phyloP scores from a whole-genome alignment of 192 early-diverging fungal genomes.

The Thamnidium elegans region DNA sequence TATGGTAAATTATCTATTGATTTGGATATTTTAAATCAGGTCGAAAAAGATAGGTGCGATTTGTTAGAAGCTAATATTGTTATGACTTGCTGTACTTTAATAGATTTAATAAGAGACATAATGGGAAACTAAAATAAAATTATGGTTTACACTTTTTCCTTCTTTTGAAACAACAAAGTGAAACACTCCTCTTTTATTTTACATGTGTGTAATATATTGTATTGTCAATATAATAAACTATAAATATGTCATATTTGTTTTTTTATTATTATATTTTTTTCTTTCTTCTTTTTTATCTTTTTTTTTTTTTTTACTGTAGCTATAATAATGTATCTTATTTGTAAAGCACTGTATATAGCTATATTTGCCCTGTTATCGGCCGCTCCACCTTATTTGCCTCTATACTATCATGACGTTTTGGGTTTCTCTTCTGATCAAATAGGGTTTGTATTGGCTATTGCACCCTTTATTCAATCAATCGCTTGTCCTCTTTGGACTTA shows the following conservation, averaged over 20 bases:
- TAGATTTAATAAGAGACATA: conserved; percentile 26
- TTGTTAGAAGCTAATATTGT: conserved; percentile 15
- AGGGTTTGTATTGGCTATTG: conserved; percentile 36
- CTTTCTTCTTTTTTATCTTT: neutral
- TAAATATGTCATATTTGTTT: neutral
- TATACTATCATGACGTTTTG: conserved; percentile 32
- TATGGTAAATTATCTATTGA: neutral
- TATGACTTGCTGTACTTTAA: conserved; percentile 27
- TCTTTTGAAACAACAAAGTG: conserved; percentile 9
- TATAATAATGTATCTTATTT: conserved; percentile 1
- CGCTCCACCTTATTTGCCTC: conserved; percentile 29
- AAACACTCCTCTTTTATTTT: neutral
- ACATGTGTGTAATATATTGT: too few species aligned
- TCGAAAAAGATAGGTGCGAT: neutral
- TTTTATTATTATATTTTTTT: neutral
- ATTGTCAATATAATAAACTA: neutral
- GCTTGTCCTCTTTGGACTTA: conserved; percentile 40
- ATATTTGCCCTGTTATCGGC: conserved; percentile 24
- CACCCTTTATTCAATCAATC: conserved; percentile 36
- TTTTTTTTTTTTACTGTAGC: neutral
- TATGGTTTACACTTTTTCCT: conserved; percentile 12
- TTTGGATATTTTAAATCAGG: neutral
- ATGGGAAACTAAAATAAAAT: neutral
- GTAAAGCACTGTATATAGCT: conserved; percentile 30
- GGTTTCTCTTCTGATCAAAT: conserved; percentile 31